Base-by-base conservation (phyloP, 176 grass and related monocot species). In the Ananas comosus region DNA sequence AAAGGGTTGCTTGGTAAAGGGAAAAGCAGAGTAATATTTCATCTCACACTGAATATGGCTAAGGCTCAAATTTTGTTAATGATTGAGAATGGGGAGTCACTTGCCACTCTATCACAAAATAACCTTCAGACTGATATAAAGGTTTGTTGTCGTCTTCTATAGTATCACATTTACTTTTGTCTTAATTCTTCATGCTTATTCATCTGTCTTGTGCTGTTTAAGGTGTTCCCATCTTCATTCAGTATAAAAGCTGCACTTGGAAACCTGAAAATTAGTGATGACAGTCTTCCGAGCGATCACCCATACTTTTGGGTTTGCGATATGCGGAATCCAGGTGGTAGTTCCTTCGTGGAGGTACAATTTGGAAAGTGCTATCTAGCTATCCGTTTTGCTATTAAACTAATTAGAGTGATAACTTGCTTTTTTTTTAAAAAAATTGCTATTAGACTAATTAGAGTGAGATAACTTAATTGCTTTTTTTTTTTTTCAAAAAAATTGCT, bases 221-320 rank as follows among this genome's bases (percentile, higher is more conserved):
- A 96, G 93, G 93, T 96, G 70, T 89, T 87, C 68, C 85, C 88
- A 54, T 89, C 79, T 4, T 96, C 93, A 64, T 96, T 92, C 83
- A 83, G 79, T 74, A 87, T 96, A 89, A 92, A 96, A 75, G 93
- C 93, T 79, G 93, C 93, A 71, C 93, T 96, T 80, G 93, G 93
- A 76, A 96, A 96, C 70, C 83, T 96, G 80, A 96, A 96, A 80
- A 92, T 96, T 89, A 96, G 93, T 67, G 93, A 96, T 81, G 86
- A 92, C 69, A 96, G 77, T 79, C 88, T 96, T 68, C 48, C 47
- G 70, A 79, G 77, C 53, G 85, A 52, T 63, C 88, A 96, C 80
- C 78, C 86, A 66, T 96, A 96, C 71, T 96, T 87, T 80, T 96
- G 93, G 93, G 83, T 89, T 72, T 96, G 93, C 81, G 93, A 96